phyloP scores from a whole-genome alignment of 148 eudicot genomes.

The Vaccinium darrowii region DNA sequence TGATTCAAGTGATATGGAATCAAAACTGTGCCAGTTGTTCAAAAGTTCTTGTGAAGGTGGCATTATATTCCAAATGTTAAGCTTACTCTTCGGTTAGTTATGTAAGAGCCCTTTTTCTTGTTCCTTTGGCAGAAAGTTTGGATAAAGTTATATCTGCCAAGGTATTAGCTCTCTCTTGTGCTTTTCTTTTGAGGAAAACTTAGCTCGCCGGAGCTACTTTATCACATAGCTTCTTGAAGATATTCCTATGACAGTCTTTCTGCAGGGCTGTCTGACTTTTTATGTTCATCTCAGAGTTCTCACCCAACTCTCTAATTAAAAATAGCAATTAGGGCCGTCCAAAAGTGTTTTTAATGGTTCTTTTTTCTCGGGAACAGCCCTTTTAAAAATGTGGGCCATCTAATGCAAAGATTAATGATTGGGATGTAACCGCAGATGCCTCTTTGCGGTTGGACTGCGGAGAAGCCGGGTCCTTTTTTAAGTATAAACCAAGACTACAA shows the following conservation, averaged over 20 bases:
- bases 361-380: too few species aligned
- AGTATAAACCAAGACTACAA: neutral
- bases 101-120: neutral
- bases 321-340: neutral
- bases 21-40: neutral
- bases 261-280: neutral
- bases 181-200: constrained; percentile 13
- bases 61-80: constrained; percentile 27
- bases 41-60: neutral
- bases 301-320: neutral
- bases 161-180: neutral
- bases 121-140: neutral
- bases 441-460: too few species aligned
- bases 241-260: neutral
- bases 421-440: too few species aligned
- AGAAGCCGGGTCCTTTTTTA: neutral
- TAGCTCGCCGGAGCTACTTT: neutral
- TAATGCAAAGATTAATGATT: too few species aligned
- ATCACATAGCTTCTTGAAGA: neutral
- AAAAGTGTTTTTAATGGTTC: too few species aligned
- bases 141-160: constrained; percentile 1
- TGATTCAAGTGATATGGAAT: neutral
- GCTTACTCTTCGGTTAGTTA: constrained; percentile 3
- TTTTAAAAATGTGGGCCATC: too few species aligned
- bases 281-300: neutral